Evolutionary conservation across 2,329 filamentous ascomycete species (phyloP), one percentile per base, ranked within the genome.

Genomic region (Colletotrichum tamarilloi): DNA sequence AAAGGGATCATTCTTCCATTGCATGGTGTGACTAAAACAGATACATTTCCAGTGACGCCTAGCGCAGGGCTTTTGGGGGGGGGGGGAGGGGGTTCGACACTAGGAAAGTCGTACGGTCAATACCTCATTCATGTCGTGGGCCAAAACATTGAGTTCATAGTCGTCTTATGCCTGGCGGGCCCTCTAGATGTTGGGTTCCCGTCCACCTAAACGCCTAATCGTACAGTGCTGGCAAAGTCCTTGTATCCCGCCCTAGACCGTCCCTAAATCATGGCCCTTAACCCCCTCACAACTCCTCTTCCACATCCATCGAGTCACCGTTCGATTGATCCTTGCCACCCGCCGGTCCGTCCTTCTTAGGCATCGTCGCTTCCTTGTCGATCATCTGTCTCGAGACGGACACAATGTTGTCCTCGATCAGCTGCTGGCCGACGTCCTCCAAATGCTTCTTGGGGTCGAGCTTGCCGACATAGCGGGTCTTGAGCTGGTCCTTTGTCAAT

Each of bases 371-470:
- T 84, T 99, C 97, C 87, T 98, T 98, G 87, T 98, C 97, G 80
- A 99, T 98, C 96, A 99, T 98, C 84, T 98, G 97, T 82, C 96
- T 90, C 76, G 95, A 97, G n/a, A 99, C 95, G 4, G 95, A 94
- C 14, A 99, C 97, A 76, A 99, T 99, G 85, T 99, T 99, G 89
- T 99, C 97, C 86, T 99, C 97, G 79, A 99, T 98, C 76, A 98
- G 90, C 82, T 97, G 92, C 85, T 98, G 95, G 68, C 97, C 97
- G 59, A 99, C 94, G 78, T 98, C 95, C 84, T 98, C 95, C 81
- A 99, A 90, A 83, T 99, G 97, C 89, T 99, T 99, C 93, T 99
- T 99, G 70, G 97, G 97, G 80, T 99, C 97, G 71, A 98, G 92
- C 87, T 99, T 99, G 84, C 97, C 97, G 46, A 99, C 97, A 83